A percentile compares a stretch with the other conserved stretches of the same genome.
phyloP scores from a whole-genome alignment of 2,329 filamentous ascomycete genomes.

The Aschersonia sp. region DNA sequence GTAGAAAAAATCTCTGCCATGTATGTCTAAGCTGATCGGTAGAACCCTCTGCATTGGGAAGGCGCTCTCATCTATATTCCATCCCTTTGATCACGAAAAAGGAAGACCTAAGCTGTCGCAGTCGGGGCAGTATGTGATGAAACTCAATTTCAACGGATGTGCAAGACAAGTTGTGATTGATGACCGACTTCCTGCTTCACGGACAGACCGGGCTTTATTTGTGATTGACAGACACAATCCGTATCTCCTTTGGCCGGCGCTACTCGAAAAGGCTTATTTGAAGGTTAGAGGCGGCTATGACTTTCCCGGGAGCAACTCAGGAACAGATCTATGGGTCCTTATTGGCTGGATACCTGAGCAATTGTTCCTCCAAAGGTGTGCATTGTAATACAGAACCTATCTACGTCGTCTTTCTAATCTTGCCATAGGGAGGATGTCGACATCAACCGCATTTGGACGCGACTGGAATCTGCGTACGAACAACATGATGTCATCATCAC shows the following conservation, averaged over 20 bases:
- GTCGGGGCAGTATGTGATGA: slow-evolving; percentile 81
- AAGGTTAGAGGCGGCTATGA: slow-evolving; percentile 94
- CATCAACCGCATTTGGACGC: slow-evolving; percentile 60
- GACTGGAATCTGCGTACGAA: slow-evolving; percentile 60
- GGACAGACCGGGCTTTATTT: slow-evolving; percentile 61
- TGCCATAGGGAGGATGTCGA: slow-evolving; percentile 57
- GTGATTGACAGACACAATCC: slow-evolving; percentile 78
- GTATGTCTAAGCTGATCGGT: not conserved
- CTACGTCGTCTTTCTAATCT: not conserved
- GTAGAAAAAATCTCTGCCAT: slow-evolving; percentile 6
- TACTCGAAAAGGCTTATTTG: slow-evolving; percentile 91
- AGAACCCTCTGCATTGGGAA: slow-evolving; percentile 15
- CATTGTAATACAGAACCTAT: not conserved
- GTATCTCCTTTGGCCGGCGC: slow-evolving; percentile 74
- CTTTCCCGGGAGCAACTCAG: slow-evolving; percentile 94
- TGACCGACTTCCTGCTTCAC: slow-evolving; percentile 70
- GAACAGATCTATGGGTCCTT: slow-evolving; percentile 83
- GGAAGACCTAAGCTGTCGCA: slow-evolving; percentile 48
- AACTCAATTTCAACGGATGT: slow-evolving; percentile 93
- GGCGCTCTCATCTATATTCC: slow-evolving; percentile 59
- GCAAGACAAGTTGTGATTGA: slow-evolving; percentile 80
- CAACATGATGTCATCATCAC: slow-evolving; percentile 77
- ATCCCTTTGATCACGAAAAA: slow-evolving; percentile 52
- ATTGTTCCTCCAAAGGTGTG: slow-evolving; percentile 68
- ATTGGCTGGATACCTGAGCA: slow-evolving; percentile 97